Evolutionary conservation across 1,284 basidiomycete species (phyloP).

Genomic region (Chalciporus sp.): DNA sequence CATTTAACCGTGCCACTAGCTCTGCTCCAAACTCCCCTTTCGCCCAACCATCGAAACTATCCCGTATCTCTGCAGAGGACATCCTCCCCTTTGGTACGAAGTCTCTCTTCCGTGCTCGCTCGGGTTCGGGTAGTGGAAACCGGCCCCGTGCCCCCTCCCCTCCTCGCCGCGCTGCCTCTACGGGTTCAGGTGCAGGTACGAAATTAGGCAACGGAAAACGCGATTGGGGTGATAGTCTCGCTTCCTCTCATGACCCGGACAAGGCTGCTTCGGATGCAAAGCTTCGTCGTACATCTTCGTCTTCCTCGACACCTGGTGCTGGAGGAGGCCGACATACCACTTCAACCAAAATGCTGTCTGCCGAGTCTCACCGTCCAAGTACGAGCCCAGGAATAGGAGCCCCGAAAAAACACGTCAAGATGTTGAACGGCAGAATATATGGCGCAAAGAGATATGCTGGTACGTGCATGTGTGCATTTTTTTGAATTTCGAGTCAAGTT

Average conservation of each 20-base stretch:
- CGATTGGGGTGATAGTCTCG: constrained; percentile 2
- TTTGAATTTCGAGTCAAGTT: background rate
- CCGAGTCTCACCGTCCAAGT: constrained; percentile 13
- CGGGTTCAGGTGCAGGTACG: constrained; percentile 2
- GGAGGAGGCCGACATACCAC: constrained; percentile 32
- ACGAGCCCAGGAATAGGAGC: constrained; percentile 13
- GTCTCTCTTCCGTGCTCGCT: constrained; percentile 50
- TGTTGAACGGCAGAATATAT: constrained; percentile 81
- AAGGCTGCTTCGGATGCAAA: constrained; percentile 34
- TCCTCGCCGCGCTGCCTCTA: constrained; percentile 23
- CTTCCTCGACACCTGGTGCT: constrained; percentile 24
- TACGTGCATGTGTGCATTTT: constrained; percentile 18
- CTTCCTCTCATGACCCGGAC: background rate
- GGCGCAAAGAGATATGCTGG: constrained; percentile 49
- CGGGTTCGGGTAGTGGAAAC: constrained; percentile 29
- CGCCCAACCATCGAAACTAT: constrained; percentile 16
- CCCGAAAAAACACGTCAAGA: constrained; percentile 43
- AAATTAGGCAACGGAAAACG: background rate
- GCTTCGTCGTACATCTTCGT: constrained; percentile 30
- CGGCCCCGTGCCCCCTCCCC: constrained; percentile 7
- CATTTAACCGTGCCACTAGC: constrained; percentile 13
- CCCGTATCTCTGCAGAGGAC: constrained; percentile 43
- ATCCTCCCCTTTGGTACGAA: constrained; percentile 46
- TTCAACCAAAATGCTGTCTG: constrained; percentile 8
- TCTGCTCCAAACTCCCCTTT: constrained; percentile 23